Evolutionary conservation across 495 filamentous ascomycete genomes (phyloP).

Genomic region (Penicillium antarcticum): DNA sequence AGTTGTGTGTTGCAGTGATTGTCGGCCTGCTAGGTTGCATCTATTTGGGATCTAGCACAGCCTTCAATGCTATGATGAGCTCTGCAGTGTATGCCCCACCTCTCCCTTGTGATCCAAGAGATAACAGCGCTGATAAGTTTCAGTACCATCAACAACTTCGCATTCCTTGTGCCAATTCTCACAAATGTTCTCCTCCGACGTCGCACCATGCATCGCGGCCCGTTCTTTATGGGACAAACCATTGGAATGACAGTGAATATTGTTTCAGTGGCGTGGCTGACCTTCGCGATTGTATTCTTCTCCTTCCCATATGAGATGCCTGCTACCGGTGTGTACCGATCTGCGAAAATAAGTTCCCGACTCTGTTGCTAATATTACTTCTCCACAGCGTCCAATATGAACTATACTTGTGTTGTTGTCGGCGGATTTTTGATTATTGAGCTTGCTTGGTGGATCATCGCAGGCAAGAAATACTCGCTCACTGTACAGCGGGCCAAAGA

Average conservation of each 20-base stretch:
- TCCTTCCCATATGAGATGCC: constrained; percentile 66
- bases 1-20: constrained; percentile 55
- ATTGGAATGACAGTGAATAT: constrained; percentile 35
- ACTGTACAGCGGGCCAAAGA: constrained; percentile 25
- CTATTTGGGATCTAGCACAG: constrained; percentile 63
- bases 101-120: no score
- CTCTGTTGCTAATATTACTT: no score
- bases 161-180: constrained; percentile 32
- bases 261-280: constrained; percentile 31
- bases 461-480: constrained; percentile 30
- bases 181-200: constrained; percentile 33
- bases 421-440: constrained; percentile 51
- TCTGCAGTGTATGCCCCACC: constrained; percentile 45
- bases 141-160: constrained; percentile 37
- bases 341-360: neutral
- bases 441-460: constrained; percentile 36
- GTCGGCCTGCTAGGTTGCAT: constrained; percentile 65
- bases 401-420: constrained; percentile 65
- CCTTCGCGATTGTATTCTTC: constrained; percentile 59
- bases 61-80: constrained; percentile 68
- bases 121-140: neutral
- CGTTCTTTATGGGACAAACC: constrained; percentile 25
- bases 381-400: constrained; percentile 55
- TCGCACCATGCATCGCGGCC: constrained; percentile 32
- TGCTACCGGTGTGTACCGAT: constrained; percentile 27